Conservation (phyloP, 1,284 basidiomycete genomes). For the Golubevia pallescens region DNA sequence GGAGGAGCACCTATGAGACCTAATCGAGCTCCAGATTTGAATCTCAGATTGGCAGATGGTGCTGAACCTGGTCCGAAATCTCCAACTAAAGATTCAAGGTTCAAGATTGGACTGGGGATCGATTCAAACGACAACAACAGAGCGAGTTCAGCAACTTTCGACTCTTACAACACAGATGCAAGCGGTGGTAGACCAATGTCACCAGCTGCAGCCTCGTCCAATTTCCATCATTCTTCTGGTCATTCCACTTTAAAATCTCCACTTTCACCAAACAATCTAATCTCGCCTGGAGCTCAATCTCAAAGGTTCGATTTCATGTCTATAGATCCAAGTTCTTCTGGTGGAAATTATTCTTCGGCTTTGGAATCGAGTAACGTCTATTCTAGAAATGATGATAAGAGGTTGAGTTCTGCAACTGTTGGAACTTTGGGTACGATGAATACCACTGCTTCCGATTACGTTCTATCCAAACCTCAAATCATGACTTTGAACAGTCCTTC, state of each 20-base stretch:
- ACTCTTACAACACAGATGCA: too few species aligned
- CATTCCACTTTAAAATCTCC: too few species aligned
- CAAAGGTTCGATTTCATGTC: conserved; percentile 21
- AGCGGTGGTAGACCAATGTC: too few species aligned
- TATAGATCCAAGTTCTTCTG: conserved; percentile 16
- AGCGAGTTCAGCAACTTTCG: too few species aligned
- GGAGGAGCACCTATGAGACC: conserved; percentile 26
- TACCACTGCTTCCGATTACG: conserved; percentile 20
- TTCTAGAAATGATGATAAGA: conserved; percentile 9
- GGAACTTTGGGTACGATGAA: conserved; percentile 22
- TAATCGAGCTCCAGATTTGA: conserved; percentile 29
- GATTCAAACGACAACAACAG: too few species aligned
- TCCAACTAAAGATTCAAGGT: too few species aligned
- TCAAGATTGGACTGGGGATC: too few species aligned
- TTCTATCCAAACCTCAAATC: conserved; percentile 28
- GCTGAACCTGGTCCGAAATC: conserved; percentile 1
- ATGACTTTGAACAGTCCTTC: conserved; percentile 11
- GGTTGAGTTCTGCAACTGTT: conserved; percentile 19
- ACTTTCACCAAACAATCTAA: too few species aligned
- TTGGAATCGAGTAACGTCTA: conserved; percentile 14
- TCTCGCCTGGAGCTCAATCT: too few species aligned
- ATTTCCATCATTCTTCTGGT: too few species aligned
- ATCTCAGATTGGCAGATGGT: conserved; percentile 22
- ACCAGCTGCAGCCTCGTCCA: too few species aligned
- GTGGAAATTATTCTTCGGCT: conserved; percentile 7